Evolutionary conservation across 805 yeast genomes (phyloP).

Genomic region (Cyberlindnera samutprakarnensis): DNA sequence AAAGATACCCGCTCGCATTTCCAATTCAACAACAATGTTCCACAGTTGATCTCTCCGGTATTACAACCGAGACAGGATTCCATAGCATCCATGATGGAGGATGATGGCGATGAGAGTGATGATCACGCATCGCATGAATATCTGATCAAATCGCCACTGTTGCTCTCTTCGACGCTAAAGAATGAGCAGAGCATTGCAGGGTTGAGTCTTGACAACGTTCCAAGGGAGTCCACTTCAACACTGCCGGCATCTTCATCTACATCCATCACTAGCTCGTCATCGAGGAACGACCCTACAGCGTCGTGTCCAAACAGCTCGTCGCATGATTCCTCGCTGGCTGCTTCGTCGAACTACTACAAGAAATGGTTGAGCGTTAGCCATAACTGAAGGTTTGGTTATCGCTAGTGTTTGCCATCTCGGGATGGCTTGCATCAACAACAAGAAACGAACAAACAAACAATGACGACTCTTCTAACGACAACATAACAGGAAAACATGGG

Average conservation of each 20-base stretch:
- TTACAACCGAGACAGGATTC: conserved; percentile 23
- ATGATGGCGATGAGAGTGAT: conserved; percentile 13
- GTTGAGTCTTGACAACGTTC: conserved; percentile 17
- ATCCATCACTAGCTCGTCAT: no score
- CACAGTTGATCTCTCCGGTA: conserved; percentile 23
- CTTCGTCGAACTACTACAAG: conserved; percentile 23
- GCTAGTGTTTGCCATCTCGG: not conserved
- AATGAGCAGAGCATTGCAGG: conserved; percentile 20
- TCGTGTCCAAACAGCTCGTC: conserved; percentile 12
- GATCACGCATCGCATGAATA: conserved; percentile 16
- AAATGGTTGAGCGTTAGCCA: conserved; percentile 19
- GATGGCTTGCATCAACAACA: not conserved
- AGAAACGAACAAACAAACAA: no score
- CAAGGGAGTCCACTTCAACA: conserved; percentile 10
- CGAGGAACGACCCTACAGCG: no score
- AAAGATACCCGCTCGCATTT: conserved; percentile 22
- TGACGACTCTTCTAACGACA: no score
- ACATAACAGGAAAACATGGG: no score
- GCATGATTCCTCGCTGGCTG: conserved; percentile 17
- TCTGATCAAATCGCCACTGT: conserved; percentile 22
- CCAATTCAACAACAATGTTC: conserved; percentile 19
- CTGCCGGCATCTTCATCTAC: no score
- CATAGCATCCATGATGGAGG: conserved; percentile 11
- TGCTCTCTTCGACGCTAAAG: conserved; percentile 18
- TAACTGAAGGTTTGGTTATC: not conserved